These are phyloP conservation scores for Dipteronia sinensis DNA, from an alignment of 345 rosid genomes.

Conservation along the genomic window DNA sequence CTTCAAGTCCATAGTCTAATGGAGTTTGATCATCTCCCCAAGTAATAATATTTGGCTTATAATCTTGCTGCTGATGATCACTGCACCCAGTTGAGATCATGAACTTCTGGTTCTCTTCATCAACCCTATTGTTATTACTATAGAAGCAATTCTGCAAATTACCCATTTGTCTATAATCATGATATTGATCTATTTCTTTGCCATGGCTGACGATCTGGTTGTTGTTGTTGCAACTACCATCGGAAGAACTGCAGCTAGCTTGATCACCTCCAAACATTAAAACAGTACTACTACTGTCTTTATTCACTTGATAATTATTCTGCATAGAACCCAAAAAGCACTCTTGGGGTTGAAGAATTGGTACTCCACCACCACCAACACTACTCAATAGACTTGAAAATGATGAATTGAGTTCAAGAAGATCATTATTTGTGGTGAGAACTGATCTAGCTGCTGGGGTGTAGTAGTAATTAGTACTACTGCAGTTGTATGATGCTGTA, in stretches of 20 bases:
- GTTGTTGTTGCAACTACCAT: slow-evolving; percentile 50
- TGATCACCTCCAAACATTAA: slow-evolving; percentile 39
- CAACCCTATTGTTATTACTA: slow-evolving; percentile 16
- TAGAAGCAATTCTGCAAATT: slow-evolving; percentile 16
- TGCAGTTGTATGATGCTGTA: slow-evolving; percentile 26
- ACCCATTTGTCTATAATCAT: slow-evolving; percentile 27
- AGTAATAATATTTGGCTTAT: slow-evolving; percentile 17
- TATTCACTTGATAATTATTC: slow-evolving; percentile 25
- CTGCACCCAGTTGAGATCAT: slow-evolving; percentile 24
- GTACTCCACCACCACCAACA: slow-evolving; percentile 6
- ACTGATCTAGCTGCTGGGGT: slow-evolving; percentile 29
- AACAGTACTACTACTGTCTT: slow-evolving; percentile 19
- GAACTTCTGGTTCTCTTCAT: slow-evolving; percentile 33
- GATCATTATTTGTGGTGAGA: not conserved
- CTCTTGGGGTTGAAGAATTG: slow-evolving; percentile 33
- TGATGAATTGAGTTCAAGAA: slow-evolving; percentile 29
- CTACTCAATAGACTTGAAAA: slow-evolving; percentile 42
- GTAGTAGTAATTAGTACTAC: slow-evolving; percentile 4
- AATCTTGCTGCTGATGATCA: not conserved
- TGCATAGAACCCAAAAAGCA: slow-evolving; percentile 29
- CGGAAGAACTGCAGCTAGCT: slow-evolving; percentile 64
- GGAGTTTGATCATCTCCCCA: slow-evolving; percentile 28
- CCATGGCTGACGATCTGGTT: slow-evolving; percentile 33
- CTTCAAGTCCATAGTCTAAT: slow-evolving; percentile 69
- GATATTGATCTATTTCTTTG: slow-evolving; percentile 32